Conservation (phyloP, 1,139 yeast genomes). For the Nadsonia commutata region DNA sequence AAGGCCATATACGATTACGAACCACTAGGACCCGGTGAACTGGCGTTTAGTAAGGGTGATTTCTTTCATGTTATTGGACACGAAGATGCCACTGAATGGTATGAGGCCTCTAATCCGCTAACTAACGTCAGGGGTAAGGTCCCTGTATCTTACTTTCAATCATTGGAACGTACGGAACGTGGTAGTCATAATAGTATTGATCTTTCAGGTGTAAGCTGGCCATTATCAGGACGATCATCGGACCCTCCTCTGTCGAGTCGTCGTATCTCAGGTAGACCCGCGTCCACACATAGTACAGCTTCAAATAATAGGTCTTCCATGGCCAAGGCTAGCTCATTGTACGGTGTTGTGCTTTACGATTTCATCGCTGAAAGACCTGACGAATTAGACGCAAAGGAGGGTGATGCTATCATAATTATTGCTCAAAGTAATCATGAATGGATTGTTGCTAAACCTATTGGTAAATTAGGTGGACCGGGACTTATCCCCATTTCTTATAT, state of each 20-base stretch:
- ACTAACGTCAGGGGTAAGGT: slow-evolving; percentile 71
- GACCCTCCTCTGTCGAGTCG: too few relatives aligned
- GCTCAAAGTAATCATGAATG: slow-evolving; percentile 95
- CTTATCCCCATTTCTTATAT: slow-evolving; percentile 86
- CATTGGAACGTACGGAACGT: slow-evolving; percentile 30
- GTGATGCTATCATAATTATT: slow-evolving; percentile 81
- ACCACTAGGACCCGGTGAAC: slow-evolving; percentile 74
- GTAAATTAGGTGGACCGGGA: slow-evolving; percentile 93
- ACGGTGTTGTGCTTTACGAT: slow-evolving; percentile 62
- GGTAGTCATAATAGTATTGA: not conserved
- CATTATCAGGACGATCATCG: not conserved
- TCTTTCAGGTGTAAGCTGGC: not conserved
- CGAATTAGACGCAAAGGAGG: slow-evolving; percentile 70
- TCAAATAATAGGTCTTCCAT: not conserved
- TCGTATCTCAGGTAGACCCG: too few relatives aligned
- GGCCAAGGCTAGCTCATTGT: slow-evolving; percentile 24
- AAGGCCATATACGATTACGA: slow-evolving; percentile 66
- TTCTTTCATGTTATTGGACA: slow-evolving; percentile 68
- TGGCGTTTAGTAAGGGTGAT: slow-evolving; percentile 67
- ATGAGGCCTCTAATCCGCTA: slow-evolving; percentile 80
- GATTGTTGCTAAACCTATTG: slow-evolving; percentile 95
- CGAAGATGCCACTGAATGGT: slow-evolving; percentile 59
- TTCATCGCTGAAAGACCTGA: slow-evolving; percentile 82
- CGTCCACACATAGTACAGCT: too few relatives aligned
- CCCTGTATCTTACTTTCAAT: slow-evolving; percentile 73